Base-by-base conservation (phyloP, 495 filamentous ascomycete species). In the Pyrenopolyporus hunteri region DNA sequence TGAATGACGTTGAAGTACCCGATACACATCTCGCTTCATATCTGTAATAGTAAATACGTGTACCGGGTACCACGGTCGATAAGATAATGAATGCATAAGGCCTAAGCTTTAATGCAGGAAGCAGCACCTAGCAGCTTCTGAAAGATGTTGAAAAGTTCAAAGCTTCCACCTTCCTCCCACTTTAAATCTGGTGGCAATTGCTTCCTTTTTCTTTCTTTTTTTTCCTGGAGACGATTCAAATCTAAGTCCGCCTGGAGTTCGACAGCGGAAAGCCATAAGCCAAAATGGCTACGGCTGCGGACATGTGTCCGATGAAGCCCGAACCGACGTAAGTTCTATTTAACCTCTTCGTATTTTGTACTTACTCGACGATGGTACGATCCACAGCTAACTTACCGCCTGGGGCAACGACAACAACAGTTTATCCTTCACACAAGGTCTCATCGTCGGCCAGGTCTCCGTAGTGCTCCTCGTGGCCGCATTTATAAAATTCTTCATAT, bases 401-500 rank as follows among this genome's bases (percentile, higher is more conserved):
- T n/a, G n/a, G n/a, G n/a, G n/a, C n/a, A n/a, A n/a, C n/a, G n/a
- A n/a, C n/a, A n/a, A n/a, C n/a, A 11, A 49, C 64, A 94, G 91
- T 22, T 81, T 93, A 63, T 92, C 92, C 16, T 97, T 96, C 75
- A 93, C 89, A 7, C 90, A 96, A 75, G 94, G 94, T 20, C 89
- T 98, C 64, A 84, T 98, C 57, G 81, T 97, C 43, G 94, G 94
- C 40, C 94, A 98, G 73, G 81, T 98, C 53, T 94, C 91, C 25
- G 87, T 98, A 23, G 88, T 96, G 3, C 78, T 98, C 22, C 77
- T 98, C 51, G 85, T 98, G 57, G 91, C 91, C 44, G 88, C 87
- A 63, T 98, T 98, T 79, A 98, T 98, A 75, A 96, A 96, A 75
- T 98, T 97, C 84, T 98, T 98, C 85, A 97, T 98, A 74, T 98